Conservation (phyloP, 2,329 filamentous ascomycete species). For the Neodidymelliopsis sp. region DNA sequence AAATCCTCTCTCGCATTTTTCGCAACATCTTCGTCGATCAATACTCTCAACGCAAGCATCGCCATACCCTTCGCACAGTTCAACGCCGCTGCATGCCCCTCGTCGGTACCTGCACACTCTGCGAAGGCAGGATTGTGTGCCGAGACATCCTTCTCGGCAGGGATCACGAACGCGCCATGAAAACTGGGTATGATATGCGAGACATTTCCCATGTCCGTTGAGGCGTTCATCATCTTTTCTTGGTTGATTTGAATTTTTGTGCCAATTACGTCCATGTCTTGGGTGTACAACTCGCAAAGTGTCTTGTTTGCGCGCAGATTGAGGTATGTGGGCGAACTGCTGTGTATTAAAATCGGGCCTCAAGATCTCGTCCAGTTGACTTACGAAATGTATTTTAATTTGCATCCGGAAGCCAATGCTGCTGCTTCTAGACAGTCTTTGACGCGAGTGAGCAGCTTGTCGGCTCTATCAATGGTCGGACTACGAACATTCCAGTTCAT, state of each 20-base stretch:
- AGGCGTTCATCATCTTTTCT: slow-evolving; percentile 48
- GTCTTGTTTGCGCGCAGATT: slow-evolving; percentile 57
- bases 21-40: slow-evolving; percentile 26
- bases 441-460: slow-evolving; percentile 37
- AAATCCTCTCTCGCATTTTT: slow-evolving; percentile 25
- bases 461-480: slow-evolving; percentile 39
- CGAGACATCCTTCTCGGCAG: slow-evolving; percentile 46
- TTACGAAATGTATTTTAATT: slow-evolving; percentile 47
- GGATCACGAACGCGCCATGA: slow-evolving; percentile 59
- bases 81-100: slow-evolving; percentile 53
- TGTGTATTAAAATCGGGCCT: background rate
- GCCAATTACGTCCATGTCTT: slow-evolving; percentile 54
- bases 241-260: slow-evolving; percentile 50
- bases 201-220: slow-evolving; percentile 28
- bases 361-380: slow-evolving; percentile 11
- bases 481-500: slow-evolving; percentile 53
- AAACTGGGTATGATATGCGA: slow-evolving; percentile 41
- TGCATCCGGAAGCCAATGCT: slow-evolving; percentile 27
- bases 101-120: slow-evolving; percentile 51
- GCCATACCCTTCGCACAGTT: slow-evolving; percentile 58
- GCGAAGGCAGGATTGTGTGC: slow-evolving; percentile 56
- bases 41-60: slow-evolving; percentile 23
- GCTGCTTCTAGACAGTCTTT: slow-evolving; percentile 42
- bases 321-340: slow-evolving; percentile 52
- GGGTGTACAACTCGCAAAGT: slow-evolving; percentile 54